These are phyloP conservation scores for Fistulinella cinereoalba DNA, from an alignment of 1,284 basidiomycete genomes.

Conservation along the genomic window DNA sequence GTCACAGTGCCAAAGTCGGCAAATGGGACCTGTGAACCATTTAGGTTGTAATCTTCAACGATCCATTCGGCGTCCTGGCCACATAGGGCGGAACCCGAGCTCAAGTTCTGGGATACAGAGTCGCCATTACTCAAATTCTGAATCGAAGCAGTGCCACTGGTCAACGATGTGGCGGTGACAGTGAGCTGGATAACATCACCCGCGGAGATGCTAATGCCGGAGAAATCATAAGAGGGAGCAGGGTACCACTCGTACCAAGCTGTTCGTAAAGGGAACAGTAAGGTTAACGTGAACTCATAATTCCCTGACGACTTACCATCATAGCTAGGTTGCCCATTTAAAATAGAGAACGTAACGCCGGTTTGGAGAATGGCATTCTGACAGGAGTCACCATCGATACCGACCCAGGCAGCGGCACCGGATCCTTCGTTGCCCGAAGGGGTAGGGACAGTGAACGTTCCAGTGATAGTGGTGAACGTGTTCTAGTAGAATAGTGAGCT, in stretches of 20 bases:
- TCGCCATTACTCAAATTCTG: constrained; percentile 2
- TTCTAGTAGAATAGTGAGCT: not conserved
- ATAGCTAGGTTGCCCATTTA: too few species aligned
- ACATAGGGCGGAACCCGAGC: not conserved
- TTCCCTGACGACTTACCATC: too few species aligned
- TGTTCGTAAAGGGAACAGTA: not conserved
- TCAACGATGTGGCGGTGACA: not conserved
- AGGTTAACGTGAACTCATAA: too few species aligned
- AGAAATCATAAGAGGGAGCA: too few species aligned
- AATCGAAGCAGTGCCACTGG: not conserved
- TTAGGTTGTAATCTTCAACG: constrained; percentile 2
- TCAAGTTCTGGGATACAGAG: not conserved
- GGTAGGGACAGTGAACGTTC: constrained; percentile 1
- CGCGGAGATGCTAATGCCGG: not conserved
- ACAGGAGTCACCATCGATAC: constrained; percentile 5
- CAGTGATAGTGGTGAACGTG: not conserved
- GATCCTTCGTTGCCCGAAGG: not conserved
- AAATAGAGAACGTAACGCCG: too few species aligned
- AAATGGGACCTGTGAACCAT: not conserved
- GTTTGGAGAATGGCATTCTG: constrained; percentile 2
- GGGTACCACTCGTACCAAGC: too few species aligned
- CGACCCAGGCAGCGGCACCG: constrained; percentile 4
- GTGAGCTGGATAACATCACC: constrained; percentile 1
- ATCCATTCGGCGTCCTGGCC: constrained; percentile 8
- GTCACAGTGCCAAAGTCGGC: not conserved